Conservation (phyloP, 202 grass and related monocot genomes). For the Carex arenaria region DNA sequence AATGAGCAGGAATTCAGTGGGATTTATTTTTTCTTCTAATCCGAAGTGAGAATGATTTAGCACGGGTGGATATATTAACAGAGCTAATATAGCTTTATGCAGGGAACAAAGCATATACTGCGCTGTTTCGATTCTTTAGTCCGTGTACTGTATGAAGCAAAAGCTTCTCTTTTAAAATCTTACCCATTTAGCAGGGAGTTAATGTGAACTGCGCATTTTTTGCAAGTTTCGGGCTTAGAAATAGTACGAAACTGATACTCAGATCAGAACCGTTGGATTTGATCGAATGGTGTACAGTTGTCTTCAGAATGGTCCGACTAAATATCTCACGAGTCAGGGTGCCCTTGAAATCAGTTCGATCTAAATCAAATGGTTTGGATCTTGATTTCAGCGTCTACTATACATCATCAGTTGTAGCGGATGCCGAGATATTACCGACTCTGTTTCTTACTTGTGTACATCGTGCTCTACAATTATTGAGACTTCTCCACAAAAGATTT, state of each 20-base stretch:
- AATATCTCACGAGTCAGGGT: too few relatives aligned
- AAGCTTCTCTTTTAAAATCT: too few relatives aligned
- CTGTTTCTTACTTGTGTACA: background rate
- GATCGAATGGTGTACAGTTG: background rate
- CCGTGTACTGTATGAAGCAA: too few relatives aligned
- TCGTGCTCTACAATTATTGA: background rate
- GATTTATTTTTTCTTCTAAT: too few relatives aligned
- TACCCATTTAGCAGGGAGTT: background rate
- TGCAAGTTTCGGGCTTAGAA: too few relatives aligned
- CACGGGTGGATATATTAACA: too few relatives aligned
- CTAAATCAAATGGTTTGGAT: background rate
- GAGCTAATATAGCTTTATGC: too few relatives aligned
- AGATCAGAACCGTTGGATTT: background rate
- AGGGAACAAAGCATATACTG: too few relatives aligned
- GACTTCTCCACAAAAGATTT: background rate
- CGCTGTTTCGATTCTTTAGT: too few relatives aligned
- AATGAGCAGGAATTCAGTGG: background rate
- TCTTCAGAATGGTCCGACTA: background rate
- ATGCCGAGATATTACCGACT: background rate
- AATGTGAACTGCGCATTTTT: background rate
- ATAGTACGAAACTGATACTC: background rate
- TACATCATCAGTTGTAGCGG: background rate
- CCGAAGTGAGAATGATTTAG: background rate
- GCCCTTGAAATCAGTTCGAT: too few relatives aligned
- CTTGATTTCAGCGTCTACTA: background rate